These are phyloP conservation scores for Lachancea thermotolerans DNA, from an alignment of 805 yeast genomes.

Conservation along the genomic window DNA sequence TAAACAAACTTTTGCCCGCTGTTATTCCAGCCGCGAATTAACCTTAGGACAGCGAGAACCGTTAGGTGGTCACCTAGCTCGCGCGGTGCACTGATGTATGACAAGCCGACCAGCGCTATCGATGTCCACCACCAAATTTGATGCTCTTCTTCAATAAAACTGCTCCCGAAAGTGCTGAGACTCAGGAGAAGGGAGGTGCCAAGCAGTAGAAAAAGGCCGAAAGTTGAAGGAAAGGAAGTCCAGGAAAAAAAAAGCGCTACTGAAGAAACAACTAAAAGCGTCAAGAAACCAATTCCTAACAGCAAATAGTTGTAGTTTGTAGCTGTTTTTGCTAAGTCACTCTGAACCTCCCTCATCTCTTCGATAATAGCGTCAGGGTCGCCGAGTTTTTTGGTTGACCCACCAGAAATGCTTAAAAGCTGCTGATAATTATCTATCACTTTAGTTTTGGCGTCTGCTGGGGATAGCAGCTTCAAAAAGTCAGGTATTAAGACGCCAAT, in stretches of 20 bases:
- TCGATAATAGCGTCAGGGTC: constrained; percentile 22
- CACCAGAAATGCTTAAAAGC: constrained; percentile 32
- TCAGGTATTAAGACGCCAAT: constrained; percentile 65
- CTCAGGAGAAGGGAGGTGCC: constrained; percentile 37
- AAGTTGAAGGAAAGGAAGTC: constrained; percentile 1
- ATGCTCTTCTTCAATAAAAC: constrained; percentile 92
- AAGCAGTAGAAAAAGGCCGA: constrained; percentile 14
- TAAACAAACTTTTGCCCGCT: constrained; percentile 78
- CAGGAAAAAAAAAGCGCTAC: background rate
- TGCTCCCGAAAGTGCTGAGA: constrained; percentile 69
- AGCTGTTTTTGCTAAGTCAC: constrained; percentile 48
- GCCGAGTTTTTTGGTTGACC: constrained; percentile 6
- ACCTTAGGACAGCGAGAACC: constrained; percentile 38
- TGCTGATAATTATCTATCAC: constrained; percentile 51
- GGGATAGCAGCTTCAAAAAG: constrained; percentile 47
- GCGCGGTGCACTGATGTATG: constrained; percentile 6
- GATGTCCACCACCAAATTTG: constrained; percentile 89
- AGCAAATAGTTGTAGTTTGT: constrained; percentile 65
- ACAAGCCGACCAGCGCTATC: constrained; percentile 28
- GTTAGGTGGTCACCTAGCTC: constrained; percentile 12
- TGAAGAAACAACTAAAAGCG: constrained; percentile 17
- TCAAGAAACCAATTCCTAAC: constrained; percentile 17
- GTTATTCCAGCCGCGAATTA: constrained; percentile 77
- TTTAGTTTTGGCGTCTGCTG: constrained; percentile 28
- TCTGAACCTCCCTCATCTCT: constrained; percentile 44